Conservation (phyloP, 2,329 filamentous ascomycete species). For the Colletotrichum sublineola region DNA sequence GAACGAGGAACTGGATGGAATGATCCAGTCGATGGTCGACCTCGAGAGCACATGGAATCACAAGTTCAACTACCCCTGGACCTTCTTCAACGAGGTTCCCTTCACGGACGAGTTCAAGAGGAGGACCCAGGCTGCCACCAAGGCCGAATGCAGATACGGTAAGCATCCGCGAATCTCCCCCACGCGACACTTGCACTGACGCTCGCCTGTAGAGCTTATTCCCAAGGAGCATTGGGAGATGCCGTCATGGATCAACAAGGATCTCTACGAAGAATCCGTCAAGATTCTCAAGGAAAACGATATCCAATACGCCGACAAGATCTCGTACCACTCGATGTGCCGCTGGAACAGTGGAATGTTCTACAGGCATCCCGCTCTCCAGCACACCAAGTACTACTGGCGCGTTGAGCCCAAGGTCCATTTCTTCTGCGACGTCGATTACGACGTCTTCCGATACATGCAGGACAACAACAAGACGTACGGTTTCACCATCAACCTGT, state of each 20-base stretch:
- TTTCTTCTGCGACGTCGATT: slow-evolving; percentile 99
- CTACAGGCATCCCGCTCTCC: slow-evolving; percentile 93
- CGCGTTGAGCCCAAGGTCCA: slow-evolving; percentile 98
- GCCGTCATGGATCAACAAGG: slow-evolving; percentile 91
- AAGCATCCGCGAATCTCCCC: slow-evolving; percentile 47
- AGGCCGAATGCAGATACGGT: slow-evolving; percentile 90
- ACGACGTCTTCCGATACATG: slow-evolving; percentile 99
- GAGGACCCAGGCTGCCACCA: slow-evolving; percentile 83
- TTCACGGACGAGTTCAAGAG: slow-evolving; percentile 95
- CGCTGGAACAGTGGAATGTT: slow-evolving; percentile 99
- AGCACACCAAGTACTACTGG: slow-evolving; percentile 93
- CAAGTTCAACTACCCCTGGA: slow-evolving; percentile 99
- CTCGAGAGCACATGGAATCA: slow-evolving; percentile 95
- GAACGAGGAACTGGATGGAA: slow-evolving; percentile 87
- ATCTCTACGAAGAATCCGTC: slow-evolving; percentile 87
- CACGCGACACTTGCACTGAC: slow-evolving; percentile 33
- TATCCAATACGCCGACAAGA: slow-evolving; percentile 90
- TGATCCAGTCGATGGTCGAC: slow-evolving; percentile 90
- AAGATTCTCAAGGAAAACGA: slow-evolving; percentile 84
- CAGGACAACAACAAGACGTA: slow-evolving; percentile 98
- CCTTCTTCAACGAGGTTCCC: slow-evolving; percentile 96
- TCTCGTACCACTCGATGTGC: slow-evolving; percentile 99
- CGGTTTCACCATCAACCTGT: slow-evolving; percentile 97
- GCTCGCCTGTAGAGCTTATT: slow-evolving; percentile 74
- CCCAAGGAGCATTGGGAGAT: slow-evolving; percentile 96